Evolutionary conservation across 2,329 filamentous ascomycete genomes (phyloP).

Genomic region (Aureobasidium sp.): DNA sequence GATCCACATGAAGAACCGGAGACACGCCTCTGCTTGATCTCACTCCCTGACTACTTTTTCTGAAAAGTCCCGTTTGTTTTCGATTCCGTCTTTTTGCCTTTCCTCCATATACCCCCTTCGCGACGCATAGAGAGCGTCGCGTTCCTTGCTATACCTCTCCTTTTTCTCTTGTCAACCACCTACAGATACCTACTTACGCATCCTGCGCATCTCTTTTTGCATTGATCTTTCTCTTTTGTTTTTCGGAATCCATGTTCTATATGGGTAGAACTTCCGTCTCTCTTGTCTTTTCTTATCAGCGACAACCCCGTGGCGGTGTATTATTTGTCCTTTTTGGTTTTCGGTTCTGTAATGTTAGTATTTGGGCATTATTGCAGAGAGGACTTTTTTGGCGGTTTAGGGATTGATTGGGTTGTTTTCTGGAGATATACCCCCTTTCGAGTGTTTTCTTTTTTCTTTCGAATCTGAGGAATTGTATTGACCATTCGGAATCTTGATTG

Average conservation of each 20-base stretch:
- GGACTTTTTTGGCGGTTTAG: not conserved
- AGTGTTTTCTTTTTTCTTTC: not conserved
- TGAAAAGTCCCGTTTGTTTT: not conserved
- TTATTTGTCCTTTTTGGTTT: not conserved
- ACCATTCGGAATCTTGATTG: not conserved
- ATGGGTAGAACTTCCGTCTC: not conserved
- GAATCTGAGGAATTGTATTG: not conserved
- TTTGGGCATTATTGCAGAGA: not conserved
- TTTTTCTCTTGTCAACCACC: not conserved
- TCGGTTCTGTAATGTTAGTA: not conserved
- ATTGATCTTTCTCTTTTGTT: not conserved
- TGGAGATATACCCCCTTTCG: not conserved
- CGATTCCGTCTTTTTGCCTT: not conserved
- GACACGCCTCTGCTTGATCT: conserved; percentile 1
- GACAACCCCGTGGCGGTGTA: not conserved
- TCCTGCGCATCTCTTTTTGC: not conserved
- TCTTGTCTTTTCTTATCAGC: not conserved
- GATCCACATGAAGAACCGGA: conserved; percentile 43
- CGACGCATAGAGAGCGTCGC: not conserved
- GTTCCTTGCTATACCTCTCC: not conserved
- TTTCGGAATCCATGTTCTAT: not conserved
- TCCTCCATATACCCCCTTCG: not conserved
- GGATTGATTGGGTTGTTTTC: not conserved
- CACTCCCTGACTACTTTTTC: not conserved
- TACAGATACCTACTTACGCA: not conserved